Base-by-base conservation (phyloP, 1,284 basidiomycete species). In the Boletus nobilissimus region DNA sequence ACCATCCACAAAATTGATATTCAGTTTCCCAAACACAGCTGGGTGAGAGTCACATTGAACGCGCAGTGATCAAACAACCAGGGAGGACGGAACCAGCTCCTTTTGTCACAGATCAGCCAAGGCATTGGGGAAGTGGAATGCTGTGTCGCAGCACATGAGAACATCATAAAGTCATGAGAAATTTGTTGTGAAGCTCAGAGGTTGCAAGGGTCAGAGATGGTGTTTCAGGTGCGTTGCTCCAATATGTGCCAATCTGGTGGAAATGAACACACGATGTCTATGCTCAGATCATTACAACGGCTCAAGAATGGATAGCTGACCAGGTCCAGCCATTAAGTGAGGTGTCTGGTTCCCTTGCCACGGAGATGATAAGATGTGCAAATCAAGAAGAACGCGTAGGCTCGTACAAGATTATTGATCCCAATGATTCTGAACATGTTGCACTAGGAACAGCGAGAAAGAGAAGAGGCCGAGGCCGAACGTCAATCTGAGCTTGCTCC, bases 331-430 rank as follows among this genome's bases (percentile, higher is more conserved):
- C 91, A 8, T 89, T 90, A 5, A 86, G 87, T 7, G 93, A 95
- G 84, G 88, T 88, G 11, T 86, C 88, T 24, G 93, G 92, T 40
- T 96, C 95, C 0, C 88, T 96, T 6, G 94, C 94, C 11, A 87
- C 91, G 8, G 90, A 95, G 83, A 95, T 95, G 94, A 92, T 87
- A 66, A 90, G 89, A 78, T 90, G 95, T 38, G 93, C 93, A 0
- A 86, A 88, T 75, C 92, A 94, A 72, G 91, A 93, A 82, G 92
- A 94, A 79, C 87, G 88, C 78, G 93, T 92, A 73, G 73, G 88
- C 83, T 62, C 62, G 69, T 51, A 54, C 22, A 36, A 14, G 16
- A 9, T 16, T 40, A 9, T 57, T 32, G 19, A 66, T 65, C 5
- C 24, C 73, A 64, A 29, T 65, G 3, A 22, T 46, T 64, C 29